A percentile compares a stretch with the other conserved stretches of the same genome.
Conservation (phyloP, 768 basidiomycete species). For the Pulveroboletus sp. region DNA sequence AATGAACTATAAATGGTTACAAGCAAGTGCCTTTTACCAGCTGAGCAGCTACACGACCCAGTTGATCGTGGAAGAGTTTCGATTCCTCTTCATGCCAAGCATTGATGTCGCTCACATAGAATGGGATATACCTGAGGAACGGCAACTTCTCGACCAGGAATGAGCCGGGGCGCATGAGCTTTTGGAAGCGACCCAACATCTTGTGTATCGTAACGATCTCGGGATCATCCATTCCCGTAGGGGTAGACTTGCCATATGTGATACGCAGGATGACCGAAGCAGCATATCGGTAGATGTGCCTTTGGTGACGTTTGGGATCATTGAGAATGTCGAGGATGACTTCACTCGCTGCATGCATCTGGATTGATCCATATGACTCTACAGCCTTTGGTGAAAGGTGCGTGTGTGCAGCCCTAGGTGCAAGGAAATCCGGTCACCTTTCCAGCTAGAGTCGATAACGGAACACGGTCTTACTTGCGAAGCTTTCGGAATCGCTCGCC, state of each 20-base stretch:
- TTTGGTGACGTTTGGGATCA: slow-evolving; percentile 43
- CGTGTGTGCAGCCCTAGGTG: slow-evolving; percentile 48
- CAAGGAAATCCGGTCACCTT: background rate
- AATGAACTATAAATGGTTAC: background rate
- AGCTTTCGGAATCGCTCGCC: slow-evolving; percentile 60
- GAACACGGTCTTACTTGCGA: slow-evolving; percentile 38
- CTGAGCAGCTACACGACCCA: slow-evolving; percentile 41
- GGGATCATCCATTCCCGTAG: slow-evolving; percentile 26
- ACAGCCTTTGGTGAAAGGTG: slow-evolving; percentile 53
- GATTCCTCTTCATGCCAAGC: slow-evolving; percentile 54
- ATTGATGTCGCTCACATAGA: slow-evolving; percentile 54
- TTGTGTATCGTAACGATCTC: slow-evolving; percentile 33
- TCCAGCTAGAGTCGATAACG: background rate
- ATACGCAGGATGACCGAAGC: slow-evolving; percentile 33
- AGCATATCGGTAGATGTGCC: slow-evolving; percentile 45
- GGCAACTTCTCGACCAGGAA: slow-evolving; percentile 35
- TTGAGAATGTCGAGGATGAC: slow-evolving; percentile 30
- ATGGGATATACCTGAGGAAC: slow-evolving; percentile 47
- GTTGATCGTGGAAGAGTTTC: slow-evolving; percentile 48
- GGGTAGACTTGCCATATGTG: slow-evolving; percentile 33
- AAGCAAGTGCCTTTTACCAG: slow-evolving; percentile 32
- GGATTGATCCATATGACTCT: slow-evolving; percentile 43
- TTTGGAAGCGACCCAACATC: slow-evolving; percentile 33
- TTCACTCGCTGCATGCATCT: slow-evolving; percentile 35
- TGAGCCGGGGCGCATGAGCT: slow-evolving; percentile 34